A percentile compares a stretch with the other conserved stretches of the same genome.
phyloP scores from a whole-genome alignment of 2,329 filamentous ascomycete genomes.

The Fusarium palustre region DNA sequence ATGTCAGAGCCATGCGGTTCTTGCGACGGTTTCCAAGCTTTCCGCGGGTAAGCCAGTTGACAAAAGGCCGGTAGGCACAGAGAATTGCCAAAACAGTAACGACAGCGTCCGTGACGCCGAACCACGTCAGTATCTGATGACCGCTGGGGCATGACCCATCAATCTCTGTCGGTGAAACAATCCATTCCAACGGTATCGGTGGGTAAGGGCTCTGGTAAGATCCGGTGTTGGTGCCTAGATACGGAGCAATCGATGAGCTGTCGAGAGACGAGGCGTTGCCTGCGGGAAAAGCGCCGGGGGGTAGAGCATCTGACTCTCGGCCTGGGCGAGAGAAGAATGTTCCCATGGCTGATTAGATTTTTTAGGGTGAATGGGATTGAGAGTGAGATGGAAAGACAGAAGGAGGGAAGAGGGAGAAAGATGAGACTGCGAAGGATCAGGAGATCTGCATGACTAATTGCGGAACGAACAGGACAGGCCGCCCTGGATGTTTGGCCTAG shows the following conservation, averaged over 20 bases:
- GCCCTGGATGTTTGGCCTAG: neutral
- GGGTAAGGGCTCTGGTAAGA: conserved; percentile 25
- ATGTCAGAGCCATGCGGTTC: conserved; percentile 21
- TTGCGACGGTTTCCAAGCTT: conserved; percentile 31
- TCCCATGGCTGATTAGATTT: neutral
- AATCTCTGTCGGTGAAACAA: conserved; percentile 13
- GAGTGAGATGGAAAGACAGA: neutral
- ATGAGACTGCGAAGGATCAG: neutral
- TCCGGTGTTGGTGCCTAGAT: conserved; percentile 40
- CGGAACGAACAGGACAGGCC: too few relatives aligned
- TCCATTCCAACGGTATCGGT: conserved; percentile 44
- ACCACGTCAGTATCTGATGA: conserved; percentile 28
- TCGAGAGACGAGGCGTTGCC: conserved; percentile 22
- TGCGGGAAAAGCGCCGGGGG: neutral
- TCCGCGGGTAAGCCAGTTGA: conserved; percentile 33
- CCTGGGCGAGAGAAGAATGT: conserved; percentile 7
- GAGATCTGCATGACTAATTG: neutral
- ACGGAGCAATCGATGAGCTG: conserved; percentile 33
- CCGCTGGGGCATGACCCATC: conserved; percentile 26
- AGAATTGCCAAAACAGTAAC: conserved; percentile 27
- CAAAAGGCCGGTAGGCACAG: conserved; percentile 34
- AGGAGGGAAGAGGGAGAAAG: neutral
- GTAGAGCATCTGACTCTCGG: neutral
- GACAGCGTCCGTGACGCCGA: conserved; percentile 39
- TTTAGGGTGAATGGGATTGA: accelerated